Evolutionary conservation across 495 filamentous ascomycete genomes (phyloP), one percentile per base, ranked within the genome.

Genomic region (Aspergillus sclerotiicarbonarius): DNA sequence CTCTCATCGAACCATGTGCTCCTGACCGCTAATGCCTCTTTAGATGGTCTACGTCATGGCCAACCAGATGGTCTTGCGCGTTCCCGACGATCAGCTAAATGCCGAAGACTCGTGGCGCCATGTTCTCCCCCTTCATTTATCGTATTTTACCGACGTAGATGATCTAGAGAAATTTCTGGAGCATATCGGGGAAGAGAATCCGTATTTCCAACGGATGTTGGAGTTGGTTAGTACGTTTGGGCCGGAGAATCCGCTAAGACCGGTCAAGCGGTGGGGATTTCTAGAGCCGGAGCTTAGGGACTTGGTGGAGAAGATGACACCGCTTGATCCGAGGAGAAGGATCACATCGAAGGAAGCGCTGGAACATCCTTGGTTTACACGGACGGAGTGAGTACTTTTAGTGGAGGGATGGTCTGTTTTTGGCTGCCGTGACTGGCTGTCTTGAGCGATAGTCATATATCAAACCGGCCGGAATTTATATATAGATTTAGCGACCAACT

Each of bases 91-190:
- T 4, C 43, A 67, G 39, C 51, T 71, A 18, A 56, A 58, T 65
- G 73, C 60, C 71, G 71, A 43, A 69, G 75, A 79, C 62, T 76
- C 76, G 32, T 80, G 80, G 67, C 76, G 76, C 61, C 63, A 70
- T 41, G 71, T 72, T 25, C 65, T 76, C 9, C 58, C 65, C 45
- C 73, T 73, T n/a, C 74, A 80, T 54, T 68, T 79, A 12, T 81
- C 78, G 5, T 79, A 78, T 41, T 81, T 79, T 64, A 76, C 68
- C 15, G 71, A 81, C 52, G 60, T 59, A 68, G 59, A 79, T 15
- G 62, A 72, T 21, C 47, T 72, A 37, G 46, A 70, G 56, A 62
- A 57, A 49, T 44, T 76, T 37, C 56, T 76, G 10, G 56, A 50
- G 33, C 63, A 71, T 55, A 65, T 76, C 21, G 76, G 72, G 21